These are phyloP conservation scores for Amphichorda felina DNA, from an alignment of 2,329 filamentous ascomycete genomes.

Conservation along the genomic window DNA sequence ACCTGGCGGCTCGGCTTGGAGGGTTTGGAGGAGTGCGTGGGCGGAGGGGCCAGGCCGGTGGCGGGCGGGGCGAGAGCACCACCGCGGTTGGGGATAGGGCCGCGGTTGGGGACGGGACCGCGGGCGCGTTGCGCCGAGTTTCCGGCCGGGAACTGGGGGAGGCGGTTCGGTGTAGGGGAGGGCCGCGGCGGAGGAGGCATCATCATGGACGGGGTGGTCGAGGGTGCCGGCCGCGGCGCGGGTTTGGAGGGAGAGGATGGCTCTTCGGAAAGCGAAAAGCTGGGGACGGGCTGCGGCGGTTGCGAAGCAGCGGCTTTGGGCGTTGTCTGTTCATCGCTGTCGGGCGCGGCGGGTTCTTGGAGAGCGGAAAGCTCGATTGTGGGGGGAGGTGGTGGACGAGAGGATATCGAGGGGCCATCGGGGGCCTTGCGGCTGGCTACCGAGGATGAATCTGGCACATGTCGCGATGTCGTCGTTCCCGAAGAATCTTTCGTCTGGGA, in stretches of 20 bases:
- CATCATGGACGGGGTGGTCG: slow-evolving; percentile 10
- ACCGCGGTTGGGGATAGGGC: slow-evolving; percentile 10
- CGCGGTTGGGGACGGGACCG: slow-evolving; percentile 28
- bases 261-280: slow-evolving; percentile 29
- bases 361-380: slow-evolving; percentile 6
- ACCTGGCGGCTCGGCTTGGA: slow-evolving; percentile 57
- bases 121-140: slow-evolving; percentile 40
- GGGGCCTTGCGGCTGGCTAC: slow-evolving; percentile 1
- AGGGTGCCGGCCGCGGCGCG: slow-evolving; percentile 9
- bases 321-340: slow-evolving; percentile 30
- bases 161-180: slow-evolving; percentile 12
- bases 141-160: slow-evolving; percentile 33
- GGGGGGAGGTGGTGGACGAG: slow-evolving; percentile 19
- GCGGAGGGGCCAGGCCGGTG: slow-evolving; percentile 39
- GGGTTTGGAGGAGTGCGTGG: slow-evolving; percentile 38
- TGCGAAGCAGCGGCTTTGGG: slow-evolving; percentile 31
- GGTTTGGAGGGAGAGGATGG: slow-evolving; percentile 5
- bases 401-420: slow-evolving; percentile 9
- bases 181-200: slow-evolving; percentile 19
- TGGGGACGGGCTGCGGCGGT: slow-evolving; percentile 23
- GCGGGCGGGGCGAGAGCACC: slow-evolving; percentile 7
- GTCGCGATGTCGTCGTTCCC: background rate
- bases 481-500: background rate
- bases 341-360: slow-evolving; percentile 6
- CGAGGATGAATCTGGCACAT: background rate